A percentile compares a stretch with the other conserved stretches of the same genome.
Conservation (phyloP, 2,329 filamentous ascomycete species). For the Epichloe brachyelytri region DNA sequence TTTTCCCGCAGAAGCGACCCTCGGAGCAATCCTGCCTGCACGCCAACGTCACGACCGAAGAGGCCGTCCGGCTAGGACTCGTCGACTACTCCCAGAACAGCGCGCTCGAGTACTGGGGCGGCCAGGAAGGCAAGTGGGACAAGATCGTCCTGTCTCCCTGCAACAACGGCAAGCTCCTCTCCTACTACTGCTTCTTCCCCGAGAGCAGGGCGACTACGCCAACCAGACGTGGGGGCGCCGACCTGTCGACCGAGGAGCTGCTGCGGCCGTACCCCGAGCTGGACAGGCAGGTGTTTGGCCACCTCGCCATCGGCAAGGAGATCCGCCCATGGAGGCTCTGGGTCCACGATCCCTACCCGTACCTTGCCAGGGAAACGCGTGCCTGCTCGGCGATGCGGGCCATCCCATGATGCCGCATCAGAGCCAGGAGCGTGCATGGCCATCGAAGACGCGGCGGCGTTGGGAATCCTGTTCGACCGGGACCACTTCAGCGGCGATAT, state of each 20-base stretch:
- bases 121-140: slow-evolving; percentile 47
- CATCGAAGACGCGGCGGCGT: slow-evolving; percentile 50
- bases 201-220: slow-evolving; percentile 41
- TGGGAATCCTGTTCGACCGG: slow-evolving; percentile 47
- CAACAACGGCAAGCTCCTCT: slow-evolving; percentile 50
- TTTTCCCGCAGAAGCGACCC: slow-evolving; percentile 45
- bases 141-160: slow-evolving; percentile 62
- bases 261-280: slow-evolving; percentile 47
- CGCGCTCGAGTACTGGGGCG: slow-evolving; percentile 60
- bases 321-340: slow-evolving; percentile 51
- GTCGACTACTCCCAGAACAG: slow-evolving; percentile 47
- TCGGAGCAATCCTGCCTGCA: slow-evolving; percentile 50
- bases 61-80: slow-evolving; percentile 46
- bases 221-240: slow-evolving; percentile 47
- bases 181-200: slow-evolving; percentile 59
- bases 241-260: slow-evolving; percentile 41
- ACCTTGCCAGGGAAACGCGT: slow-evolving; percentile 38
- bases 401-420: slow-evolving; percentile 59
- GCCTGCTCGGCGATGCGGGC: slow-evolving; percentile 52
- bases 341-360: slow-evolving; percentile 49
- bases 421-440: slow-evolving; percentile 53
- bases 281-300: slow-evolving; percentile 41
- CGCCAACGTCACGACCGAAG: slow-evolving; percentile 48
- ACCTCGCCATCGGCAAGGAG: slow-evolving; percentile 47
- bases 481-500: slow-evolving; percentile 34